A percentile compares a stretch with the other conserved stretches of the same genome.
Evolutionary conservation across 2,329 filamentous ascomycete genomes (phyloP).

Genomic region (Neurospora crassa): DNA sequence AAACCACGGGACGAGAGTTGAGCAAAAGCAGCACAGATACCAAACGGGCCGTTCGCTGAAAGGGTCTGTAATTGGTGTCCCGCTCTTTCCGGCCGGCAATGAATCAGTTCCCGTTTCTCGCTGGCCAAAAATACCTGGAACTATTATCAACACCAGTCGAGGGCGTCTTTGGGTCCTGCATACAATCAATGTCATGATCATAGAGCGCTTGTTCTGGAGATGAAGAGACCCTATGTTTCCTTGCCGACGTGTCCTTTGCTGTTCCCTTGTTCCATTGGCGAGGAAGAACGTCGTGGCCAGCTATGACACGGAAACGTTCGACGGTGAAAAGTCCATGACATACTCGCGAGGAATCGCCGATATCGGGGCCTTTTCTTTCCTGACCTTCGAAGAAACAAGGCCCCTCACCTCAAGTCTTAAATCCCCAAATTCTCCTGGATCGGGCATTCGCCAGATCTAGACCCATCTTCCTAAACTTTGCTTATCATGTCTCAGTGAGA

Average conservation of each 20-base stretch:
- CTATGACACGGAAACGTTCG: background rate
- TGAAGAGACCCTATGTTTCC: background rate
- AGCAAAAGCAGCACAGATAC: background rate
- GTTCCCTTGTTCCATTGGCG: background rate
- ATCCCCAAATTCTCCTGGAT: background rate
- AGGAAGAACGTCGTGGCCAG: background rate
- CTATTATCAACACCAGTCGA: background rate
- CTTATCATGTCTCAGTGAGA: background rate
- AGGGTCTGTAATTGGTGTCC: background rate
- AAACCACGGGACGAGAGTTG: background rate
- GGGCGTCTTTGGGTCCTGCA: background rate
- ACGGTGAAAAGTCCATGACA: background rate
- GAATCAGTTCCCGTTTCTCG: background rate
- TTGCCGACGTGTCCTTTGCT: background rate
- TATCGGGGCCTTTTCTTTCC: background rate
- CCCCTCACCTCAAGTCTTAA: background rate
- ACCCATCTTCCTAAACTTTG: background rate
- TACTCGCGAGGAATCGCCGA: background rate
- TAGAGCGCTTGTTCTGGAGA: background rate
- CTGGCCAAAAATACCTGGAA: background rate
- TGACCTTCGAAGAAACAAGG: background rate
- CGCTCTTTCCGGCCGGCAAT: background rate
- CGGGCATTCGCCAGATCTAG: background rate
- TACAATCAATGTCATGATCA: background rate
- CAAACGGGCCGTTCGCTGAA: background rate